These are phyloP conservation scores for Metschnikowia baotianmanensis DNA, from an alignment of 805 yeast genomes.

Conservation along the genomic window DNA sequence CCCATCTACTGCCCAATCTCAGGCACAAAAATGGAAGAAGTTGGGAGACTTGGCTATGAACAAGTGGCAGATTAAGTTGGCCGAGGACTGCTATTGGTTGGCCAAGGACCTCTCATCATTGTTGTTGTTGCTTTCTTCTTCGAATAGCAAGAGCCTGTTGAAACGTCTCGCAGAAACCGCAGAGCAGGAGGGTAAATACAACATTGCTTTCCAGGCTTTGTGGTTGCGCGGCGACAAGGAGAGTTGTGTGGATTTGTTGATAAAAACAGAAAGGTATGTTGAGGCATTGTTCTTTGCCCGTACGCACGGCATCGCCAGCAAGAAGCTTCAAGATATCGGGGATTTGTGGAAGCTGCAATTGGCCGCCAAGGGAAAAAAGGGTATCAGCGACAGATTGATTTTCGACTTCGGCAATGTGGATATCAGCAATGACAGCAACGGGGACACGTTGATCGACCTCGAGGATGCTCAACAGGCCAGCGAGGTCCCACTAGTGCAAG, in stretches of 20 bases:
- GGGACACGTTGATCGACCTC: slow-evolving; percentile 20
- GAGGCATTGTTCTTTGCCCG: slow-evolving; percentile 84
- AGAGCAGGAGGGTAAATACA: slow-evolving; percentile 72
- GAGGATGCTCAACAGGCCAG: slow-evolving; percentile 7
- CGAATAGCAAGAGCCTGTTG: slow-evolving; percentile 65
- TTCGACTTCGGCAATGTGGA: slow-evolving; percentile 32
- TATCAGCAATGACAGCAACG: slow-evolving; percentile 13
- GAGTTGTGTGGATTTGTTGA: slow-evolving; percentile 62
- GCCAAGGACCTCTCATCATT: slow-evolving; percentile 83
- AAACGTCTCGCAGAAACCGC: slow-evolving; percentile 64
- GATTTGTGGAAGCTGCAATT: slow-evolving; percentile 68
- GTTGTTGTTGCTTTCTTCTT: slow-evolving; percentile 76
- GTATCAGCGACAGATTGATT: slow-evolving; percentile 61
- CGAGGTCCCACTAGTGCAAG: no score
- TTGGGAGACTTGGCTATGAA: slow-evolving; percentile 84
- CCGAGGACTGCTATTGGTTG: slow-evolving; percentile 72
- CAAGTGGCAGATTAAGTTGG: slow-evolving; percentile 77
- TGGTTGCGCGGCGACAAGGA: slow-evolving; percentile 80
- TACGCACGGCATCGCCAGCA: slow-evolving; percentile 54
- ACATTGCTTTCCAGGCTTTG: slow-evolving; percentile 86
- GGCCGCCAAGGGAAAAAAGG: slow-evolving; percentile 46
- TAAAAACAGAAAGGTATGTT: slow-evolving; percentile 63
- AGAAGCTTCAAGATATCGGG: slow-evolving; percentile 47
- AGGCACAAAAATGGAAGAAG: slow-evolving; percentile 72
- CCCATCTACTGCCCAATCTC: slow-evolving; percentile 43